Base-by-base conservation (phyloP, 352 stramenopile genomes). In the Plasmopara viticola region DNA sequence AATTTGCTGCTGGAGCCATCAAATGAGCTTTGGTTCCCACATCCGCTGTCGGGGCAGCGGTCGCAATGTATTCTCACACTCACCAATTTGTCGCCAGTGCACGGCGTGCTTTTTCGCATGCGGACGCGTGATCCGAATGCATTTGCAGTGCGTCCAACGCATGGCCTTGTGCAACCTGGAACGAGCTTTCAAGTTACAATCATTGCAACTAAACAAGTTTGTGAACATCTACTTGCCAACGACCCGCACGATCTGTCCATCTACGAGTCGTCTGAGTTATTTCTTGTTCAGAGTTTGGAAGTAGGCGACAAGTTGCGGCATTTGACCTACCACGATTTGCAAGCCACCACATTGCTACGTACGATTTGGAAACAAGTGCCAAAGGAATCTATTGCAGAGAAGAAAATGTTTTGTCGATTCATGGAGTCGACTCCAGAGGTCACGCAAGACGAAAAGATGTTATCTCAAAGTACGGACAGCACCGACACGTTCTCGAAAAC, bases 51-150 rank as follows among this genome's bases (percentile, higher is more conserved):
- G n/a, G 44, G 28, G 25, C 51, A 54, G 15, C 58, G 53, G 9
- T 46, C 59, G n/a, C 49, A 56, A 29, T 66, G 56, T 35, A 52
- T n/a, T 37, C 50, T 87, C 37, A 68, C 58, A 56, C 70, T 91
- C n/a, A 73, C 60, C 44, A 92, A 90, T 57, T 66, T 90, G 40
- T 89, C 82, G 45, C 40, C 50, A 18, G 44, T 51, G n/a, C 78
- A 84, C 46, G 65, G 71, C 53, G 62, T 86, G 13, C 64, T 89
- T 9, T 90, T 87, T 56, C 86, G 87, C 41, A 62, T 92, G 28
- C 77, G 79, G 55, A 92, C 82, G 35, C 86, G 77, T 57, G 80
- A 86, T 58, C 71, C 77, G 44, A 64, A 87, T 30, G 82, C 82
- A 42, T 92, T 92, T 56, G 74, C 70, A 17, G 82, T 92, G 40